Evolutionary conservation across 306 rosid species (phyloP).

Genomic region (Psophocarpus tetragonolobus): DNA sequence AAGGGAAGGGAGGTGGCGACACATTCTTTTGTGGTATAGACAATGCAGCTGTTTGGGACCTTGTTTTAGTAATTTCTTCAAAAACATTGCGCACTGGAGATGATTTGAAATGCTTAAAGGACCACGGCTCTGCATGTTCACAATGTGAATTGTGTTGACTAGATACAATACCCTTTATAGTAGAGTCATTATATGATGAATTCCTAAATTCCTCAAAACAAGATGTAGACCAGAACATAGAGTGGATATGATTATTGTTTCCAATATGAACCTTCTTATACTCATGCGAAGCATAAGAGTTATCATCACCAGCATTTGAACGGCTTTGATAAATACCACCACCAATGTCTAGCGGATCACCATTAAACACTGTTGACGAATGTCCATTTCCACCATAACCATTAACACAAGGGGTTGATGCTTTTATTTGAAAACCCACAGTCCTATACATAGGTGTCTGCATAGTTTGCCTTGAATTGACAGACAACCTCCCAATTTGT

Average conservation of each 20-base stretch:
- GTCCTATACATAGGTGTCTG: constrained; percentile 58
- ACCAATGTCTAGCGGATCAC: constrained; percentile 45
- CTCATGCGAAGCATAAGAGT: constrained; percentile 41
- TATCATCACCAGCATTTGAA: constrained; percentile 26
- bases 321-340: constrained; percentile 38
- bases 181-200: constrained; percentile 36
- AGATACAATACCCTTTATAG: constrained; percentile 32
- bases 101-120: constrained; percentile 32
- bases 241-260: constrained; percentile 27
- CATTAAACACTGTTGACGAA: constrained; percentile 42
- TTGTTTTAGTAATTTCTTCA: constrained; percentile 32
- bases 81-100: constrained; percentile 34
- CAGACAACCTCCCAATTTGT: constrained; percentile 43
- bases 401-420: constrained; percentile 39
- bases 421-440: constrained; percentile 61
- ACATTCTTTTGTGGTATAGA: constrained; percentile 42
- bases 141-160: constrained; percentile 34
- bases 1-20: constrained; percentile 49
- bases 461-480: constrained; percentile 40
- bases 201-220: constrained; percentile 45
- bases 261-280: constrained; percentile 56
- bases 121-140: constrained; percentile 38
- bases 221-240: constrained; percentile 47
- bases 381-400: constrained; percentile 40
- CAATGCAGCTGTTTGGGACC: constrained; percentile 39